A percentile compares a stretch with the other conserved stretches of the same genome.
These are phyloP conservation scores for Casuarina cunninghamiana DNA, from an alignment of 306 rosid genomes.

Conservation along the genomic window DNA sequence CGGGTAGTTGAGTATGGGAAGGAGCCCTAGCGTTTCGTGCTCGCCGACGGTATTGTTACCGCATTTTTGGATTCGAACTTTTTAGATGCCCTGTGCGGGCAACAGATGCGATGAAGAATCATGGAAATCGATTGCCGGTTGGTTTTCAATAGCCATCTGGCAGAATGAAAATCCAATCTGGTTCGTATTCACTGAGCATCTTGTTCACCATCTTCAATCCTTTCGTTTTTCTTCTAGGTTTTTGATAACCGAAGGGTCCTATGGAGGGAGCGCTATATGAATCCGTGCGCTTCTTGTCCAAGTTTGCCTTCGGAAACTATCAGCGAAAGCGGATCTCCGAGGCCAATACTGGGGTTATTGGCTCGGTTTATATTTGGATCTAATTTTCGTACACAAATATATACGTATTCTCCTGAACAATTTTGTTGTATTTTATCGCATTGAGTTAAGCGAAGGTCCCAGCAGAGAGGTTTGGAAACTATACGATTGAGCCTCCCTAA, in stretches of 20 bases:
- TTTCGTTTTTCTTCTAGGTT: not conserved
- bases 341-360: conserved; percentile 25
- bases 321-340: conserved; percentile 39
- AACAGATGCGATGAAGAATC: conserved; percentile 58
- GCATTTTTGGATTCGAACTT: not conserved
- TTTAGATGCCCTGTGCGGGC: not conserved
- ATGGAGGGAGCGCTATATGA: conserved; percentile 67
- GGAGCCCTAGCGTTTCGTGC: conserved; percentile 11
- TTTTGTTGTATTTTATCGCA: not conserved
- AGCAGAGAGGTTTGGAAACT: conserved; percentile 67
- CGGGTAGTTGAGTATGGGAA: not conserved
- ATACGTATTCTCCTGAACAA: not conserved
- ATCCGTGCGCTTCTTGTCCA: conserved; percentile 67
- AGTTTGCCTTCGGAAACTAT: conserved; percentile 92
- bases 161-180: conserved; percentile 64
- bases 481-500: conserved; percentile 73
- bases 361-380: conserved; percentile 31
- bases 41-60: not conserved
- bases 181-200: conserved; percentile 99
- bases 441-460: conserved; percentile 62
- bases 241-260: conserved; percentile 67
- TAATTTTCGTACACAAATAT: conserved; percentile 41
- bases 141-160: conserved; percentile 21
- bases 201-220: not conserved
- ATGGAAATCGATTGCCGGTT: conserved; percentile 50